Base-by-base conservation (phyloP, 352 stramenopile species). In the Phytophthora sp. region DNA sequence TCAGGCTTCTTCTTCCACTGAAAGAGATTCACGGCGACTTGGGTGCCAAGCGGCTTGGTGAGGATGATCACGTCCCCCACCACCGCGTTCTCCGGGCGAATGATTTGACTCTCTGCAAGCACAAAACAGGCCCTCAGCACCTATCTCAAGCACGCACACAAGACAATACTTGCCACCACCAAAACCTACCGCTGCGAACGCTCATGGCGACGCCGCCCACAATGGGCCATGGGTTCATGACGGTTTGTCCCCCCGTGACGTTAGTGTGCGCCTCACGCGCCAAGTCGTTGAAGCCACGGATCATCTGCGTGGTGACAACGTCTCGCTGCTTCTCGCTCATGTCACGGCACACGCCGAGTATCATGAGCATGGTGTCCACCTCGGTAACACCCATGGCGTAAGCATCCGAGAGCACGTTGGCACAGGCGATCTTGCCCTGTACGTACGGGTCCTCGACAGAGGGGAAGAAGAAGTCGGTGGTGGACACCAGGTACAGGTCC, bases 391-490 rank as follows among this genome's bases (percentile, higher is more conserved):
- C 95, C 84, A 98, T 97, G 26, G 95, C 93, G 73, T 98, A 98
- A 50, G 94, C 87, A 74, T 98, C 95, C 45, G 89, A 97, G 42
- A 98, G 77, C 31, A 98, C 95, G 66, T 98, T 98, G 52, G 91
- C 93, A 23, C 91, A 97, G 27, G 93, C 95, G 73, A 98, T 98
- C 55, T 95, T 78, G 54, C 95, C 95, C 73, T 93, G 84, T 21
- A 94, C 74, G 69, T 98, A 98, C 1, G 95, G 95, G 57, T 97
- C 94, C 70, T 98, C 92, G 45, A 98, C 92, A 18, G 93, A 82
- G 4, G 95, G 95, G 77, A 98, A 98, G 80, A 98, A 98, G 60
- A 98, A 98, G 75, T 98, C 95, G 24, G 95, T 98, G 13, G 93
- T 98, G 46, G 87, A 97, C 62, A 98, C 92, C 45, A 91, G 72